These are phyloP conservation scores for Trapa incisa DNA, from an alignment of 345 rosid species.

Conservation along the genomic window DNA sequence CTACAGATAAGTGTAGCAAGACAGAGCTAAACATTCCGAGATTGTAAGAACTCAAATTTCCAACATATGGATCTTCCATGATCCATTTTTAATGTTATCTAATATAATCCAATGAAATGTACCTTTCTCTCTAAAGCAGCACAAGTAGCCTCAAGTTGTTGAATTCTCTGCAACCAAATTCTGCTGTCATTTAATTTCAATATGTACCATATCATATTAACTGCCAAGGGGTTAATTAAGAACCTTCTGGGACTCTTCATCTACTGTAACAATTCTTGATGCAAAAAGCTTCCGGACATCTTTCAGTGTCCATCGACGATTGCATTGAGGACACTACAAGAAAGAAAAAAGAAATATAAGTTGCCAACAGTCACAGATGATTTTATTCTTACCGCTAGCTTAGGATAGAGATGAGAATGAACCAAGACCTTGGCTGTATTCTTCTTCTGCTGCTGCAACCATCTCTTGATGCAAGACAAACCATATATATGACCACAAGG, in stretches of 20 bases:
- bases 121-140: conserved; percentile 54
- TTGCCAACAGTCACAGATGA: background rate
- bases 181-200: background rate
- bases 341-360: conserved; percentile 3
- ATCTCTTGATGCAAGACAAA: conserved; percentile 58
- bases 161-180: conserved; percentile 40
- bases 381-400: background rate
- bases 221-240: background rate
- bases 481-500: conserved; percentile 94
- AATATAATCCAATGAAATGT: background rate
- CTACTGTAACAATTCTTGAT: conserved; percentile 56
- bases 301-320: conserved; percentile 34
- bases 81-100: background rate
- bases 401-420: conserved; percentile 9
- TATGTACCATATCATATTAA: conserved; percentile 3
- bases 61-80: background rate
- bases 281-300: conserved; percentile 68
- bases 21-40: background rate
- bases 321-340: conserved; percentile 83
- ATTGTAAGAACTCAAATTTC: background rate
- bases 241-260: conserved; percentile 68
- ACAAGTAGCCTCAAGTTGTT: conserved; percentile 49
- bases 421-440: conserved; percentile 45
- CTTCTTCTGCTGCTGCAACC: conserved; percentile 42
- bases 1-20: conserved; percentile 19